Base-by-base conservation (phyloP, 1,284 basidiomycete genomes). In the Thelephora terrestris region DNA sequence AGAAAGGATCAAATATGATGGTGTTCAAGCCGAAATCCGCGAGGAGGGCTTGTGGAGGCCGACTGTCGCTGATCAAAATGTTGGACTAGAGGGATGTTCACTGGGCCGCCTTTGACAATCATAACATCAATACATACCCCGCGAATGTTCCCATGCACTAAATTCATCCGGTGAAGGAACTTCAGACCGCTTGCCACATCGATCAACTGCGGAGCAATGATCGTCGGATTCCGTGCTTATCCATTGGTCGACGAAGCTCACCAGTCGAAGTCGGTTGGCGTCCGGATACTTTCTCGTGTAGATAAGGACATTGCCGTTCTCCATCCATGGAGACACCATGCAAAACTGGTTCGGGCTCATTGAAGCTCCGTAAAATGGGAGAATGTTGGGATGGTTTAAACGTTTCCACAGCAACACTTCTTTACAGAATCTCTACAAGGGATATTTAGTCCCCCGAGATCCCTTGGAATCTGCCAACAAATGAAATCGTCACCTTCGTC, bases 301-400 rank as follows among this genome's bases (percentile, higher is more conserved):
- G 6, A 16, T 32, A 25, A 46, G 37, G 35, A 51, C 25, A 18
- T 29, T 51, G 24, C 49, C 52, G 27, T 49, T 45, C 21, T n/a
- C 18, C 52, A 53, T 51, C 52, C 50, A 51, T 24, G n/a, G 36
- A n/a, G 46, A 51, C 2, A 53, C 47, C 38, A 53, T 51, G 25
- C 50, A 53, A 14, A 51, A 38, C 10, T 43, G 43, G n/a, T 46
- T 48, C 18, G 42, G n/a, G 14, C 37, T 38, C 9, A 35, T 40
- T n/a, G 43, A 45, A 29, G 49, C 37, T 7, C 52, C 52, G 17
- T 46, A 29, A 39, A 53, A 51, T 18, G 50, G 47, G 17, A 47
- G 43, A 24, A 53, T 46, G 27, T 51, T 51, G 17, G 42, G 17
- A 39, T 51, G 50, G 9, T 34, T 20, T 10, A 51, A 39, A 7